Evolutionary conservation across 2,329 filamentous ascomycete genomes (phyloP).

Genomic region (Fusarium sp.): DNA sequence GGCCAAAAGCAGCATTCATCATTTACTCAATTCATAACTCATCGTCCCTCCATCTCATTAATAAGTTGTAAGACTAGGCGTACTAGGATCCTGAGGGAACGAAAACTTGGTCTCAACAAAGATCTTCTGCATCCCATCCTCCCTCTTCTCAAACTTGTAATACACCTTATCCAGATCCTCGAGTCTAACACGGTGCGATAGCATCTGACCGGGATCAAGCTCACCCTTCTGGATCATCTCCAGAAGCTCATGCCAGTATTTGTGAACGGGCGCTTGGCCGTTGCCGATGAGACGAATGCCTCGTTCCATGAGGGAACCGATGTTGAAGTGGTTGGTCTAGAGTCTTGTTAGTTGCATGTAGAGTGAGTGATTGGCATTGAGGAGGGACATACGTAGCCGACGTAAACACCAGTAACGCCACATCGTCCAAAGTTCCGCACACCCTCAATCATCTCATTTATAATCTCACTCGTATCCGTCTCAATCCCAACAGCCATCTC

Average conservation of each 20-base stretch:
- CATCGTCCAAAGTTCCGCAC: slow-evolving; percentile 78
- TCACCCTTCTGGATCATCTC: slow-evolving; percentile 72
- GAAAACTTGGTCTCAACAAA: slow-evolving; percentile 73
- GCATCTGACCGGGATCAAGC: slow-evolving; percentile 82
- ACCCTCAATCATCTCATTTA: slow-evolving; percentile 84
- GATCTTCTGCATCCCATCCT: slow-evolving; percentile 85
- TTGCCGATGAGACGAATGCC: slow-evolving; percentile 82
- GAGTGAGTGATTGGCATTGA: not conserved
- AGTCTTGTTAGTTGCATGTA: not conserved
- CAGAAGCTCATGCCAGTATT: slow-evolving; percentile 86
- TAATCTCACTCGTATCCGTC: slow-evolving; percentile 84
- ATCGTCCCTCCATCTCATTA: not conserved
- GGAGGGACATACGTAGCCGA: slow-evolving; percentile 63
- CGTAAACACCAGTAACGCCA: slow-evolving; percentile 79
- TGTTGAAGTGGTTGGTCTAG: slow-evolving; percentile 69
- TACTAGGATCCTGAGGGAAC: slow-evolving; percentile 53
- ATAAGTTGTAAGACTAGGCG: slow-evolving; percentile 34
- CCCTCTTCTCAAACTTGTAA: slow-evolving; percentile 67
- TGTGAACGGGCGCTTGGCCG: slow-evolving; percentile 78
- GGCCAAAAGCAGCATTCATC: not conserved
- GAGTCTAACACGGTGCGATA: slow-evolving; percentile 80
- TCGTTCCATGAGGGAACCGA: slow-evolving; percentile 86
- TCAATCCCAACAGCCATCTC: slow-evolving; percentile 74
- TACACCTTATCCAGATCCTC: slow-evolving; percentile 79
- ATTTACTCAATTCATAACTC: not conserved